Percentiles rank a stretch among this genome's conserved stretches.
phyloP scores from a whole-genome alignment of 2,329 filamentous ascomycete genomes.

The Claviceps capensis region DNA sequence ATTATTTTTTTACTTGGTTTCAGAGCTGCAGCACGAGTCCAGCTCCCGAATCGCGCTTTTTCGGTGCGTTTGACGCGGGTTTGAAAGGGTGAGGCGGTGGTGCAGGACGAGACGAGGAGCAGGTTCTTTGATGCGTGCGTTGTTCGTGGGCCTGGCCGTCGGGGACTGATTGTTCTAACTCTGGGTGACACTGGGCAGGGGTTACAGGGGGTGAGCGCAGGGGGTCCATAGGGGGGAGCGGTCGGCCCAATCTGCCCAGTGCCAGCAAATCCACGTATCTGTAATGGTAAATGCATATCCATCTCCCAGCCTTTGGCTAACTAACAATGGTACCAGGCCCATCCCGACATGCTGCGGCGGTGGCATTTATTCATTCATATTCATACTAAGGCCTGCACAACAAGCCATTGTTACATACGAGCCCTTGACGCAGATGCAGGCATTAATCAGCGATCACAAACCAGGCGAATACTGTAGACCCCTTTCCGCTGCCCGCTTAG shows the following conservation, averaged over 20 bases:
- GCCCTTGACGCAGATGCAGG: no score
- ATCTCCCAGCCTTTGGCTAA: no score
- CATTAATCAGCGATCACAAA: no score
- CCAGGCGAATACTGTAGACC: neutral
- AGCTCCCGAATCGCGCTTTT: conserved; percentile 19
- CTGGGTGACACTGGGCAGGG: neutral
- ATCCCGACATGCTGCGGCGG: no score
- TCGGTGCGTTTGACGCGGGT: conserved; percentile 17
- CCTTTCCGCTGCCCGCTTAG: neutral
- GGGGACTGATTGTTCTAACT: no score
- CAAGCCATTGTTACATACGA: no score
- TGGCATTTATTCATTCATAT: no score
- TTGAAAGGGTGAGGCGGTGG: conserved; percentile 11
- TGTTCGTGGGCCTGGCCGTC: conserved; percentile 9
- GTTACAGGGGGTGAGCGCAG: neutral
- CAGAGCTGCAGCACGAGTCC: conserved; percentile 19
- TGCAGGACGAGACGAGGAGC: conserved; percentile 9
- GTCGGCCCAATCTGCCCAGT: neutral
- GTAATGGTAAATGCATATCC: no score
- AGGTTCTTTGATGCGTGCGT: conserved; percentile 8
- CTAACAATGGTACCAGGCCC: no score
- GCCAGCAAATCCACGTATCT: neutral
- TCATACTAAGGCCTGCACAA: no score
- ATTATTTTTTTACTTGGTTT: conserved; percentile 13
- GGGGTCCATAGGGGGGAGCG: neutral